phyloP scores from a whole-genome alignment of 179 eudicot species.

The Patellifolia procumbens region DNA sequence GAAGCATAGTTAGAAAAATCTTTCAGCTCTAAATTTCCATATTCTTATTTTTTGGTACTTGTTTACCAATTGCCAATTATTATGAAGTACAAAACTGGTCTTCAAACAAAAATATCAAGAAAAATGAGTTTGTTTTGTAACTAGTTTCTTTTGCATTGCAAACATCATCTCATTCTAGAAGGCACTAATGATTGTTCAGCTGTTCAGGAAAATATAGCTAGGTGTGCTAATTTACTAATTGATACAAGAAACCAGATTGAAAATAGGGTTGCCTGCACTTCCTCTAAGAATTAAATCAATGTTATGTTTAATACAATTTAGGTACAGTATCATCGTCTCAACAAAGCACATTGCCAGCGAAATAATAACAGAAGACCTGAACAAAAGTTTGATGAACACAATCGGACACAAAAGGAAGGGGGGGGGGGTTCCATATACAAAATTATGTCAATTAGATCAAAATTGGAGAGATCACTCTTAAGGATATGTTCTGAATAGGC shows the following conservation, averaged over 20 bases:
- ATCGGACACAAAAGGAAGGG: background rate
- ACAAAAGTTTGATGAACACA: background rate
- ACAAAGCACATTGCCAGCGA: background rate
- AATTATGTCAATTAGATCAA: background rate
- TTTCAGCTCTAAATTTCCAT: background rate
- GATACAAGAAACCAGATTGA: background rate
- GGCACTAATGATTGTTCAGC: background rate
- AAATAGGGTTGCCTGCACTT: too few species aligned
- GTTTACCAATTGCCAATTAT: background rate
- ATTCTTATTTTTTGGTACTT: background rate
- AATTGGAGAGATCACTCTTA: background rate
- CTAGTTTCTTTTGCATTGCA: background rate
- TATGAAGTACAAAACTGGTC: background rate
- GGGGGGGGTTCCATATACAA: background rate
- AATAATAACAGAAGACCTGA: background rate
- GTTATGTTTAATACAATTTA: background rate
- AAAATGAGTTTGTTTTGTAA: background rate
- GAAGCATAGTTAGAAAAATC: background rate
- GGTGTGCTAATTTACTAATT: background rate
- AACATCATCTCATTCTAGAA: background rate
- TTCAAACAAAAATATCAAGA: background rate
- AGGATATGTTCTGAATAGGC: background rate
- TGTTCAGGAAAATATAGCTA: background rate
- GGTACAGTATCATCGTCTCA: background rate
- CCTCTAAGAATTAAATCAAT: background rate